Evolutionary conservation across 106 monocot genomes (phyloP).

Genomic region (Narthecium ossifragum): DNA sequence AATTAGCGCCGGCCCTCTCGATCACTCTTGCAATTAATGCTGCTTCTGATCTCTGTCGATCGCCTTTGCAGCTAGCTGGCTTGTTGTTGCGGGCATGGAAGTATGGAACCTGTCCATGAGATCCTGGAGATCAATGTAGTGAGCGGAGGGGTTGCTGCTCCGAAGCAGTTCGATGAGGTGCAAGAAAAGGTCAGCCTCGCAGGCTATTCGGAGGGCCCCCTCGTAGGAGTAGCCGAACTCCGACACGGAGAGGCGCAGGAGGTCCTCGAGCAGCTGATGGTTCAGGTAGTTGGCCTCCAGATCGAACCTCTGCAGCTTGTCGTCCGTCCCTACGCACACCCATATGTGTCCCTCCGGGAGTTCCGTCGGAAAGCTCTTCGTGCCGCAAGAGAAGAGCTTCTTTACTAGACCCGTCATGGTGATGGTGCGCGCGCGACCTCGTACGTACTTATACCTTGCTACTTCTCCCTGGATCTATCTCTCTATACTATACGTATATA

Average conservation of each 20-base stretch:
- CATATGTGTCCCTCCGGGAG: slow-evolving; percentile 24
- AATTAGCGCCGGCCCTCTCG: not conserved
- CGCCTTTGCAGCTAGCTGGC: not conserved
- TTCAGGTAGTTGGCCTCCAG: slow-evolving; percentile 26
- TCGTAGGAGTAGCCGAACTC: slow-evolving; percentile 29
- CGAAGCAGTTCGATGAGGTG: slow-evolving; percentile 13
- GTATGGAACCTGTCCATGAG: slow-evolving; percentile 6
- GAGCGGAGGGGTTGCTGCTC: slow-evolving; percentile 13
- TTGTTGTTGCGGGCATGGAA: not conserved
- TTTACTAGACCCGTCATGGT: slow-evolving; percentile 11
- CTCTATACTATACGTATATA: not conserved
- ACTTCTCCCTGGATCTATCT: not conserved
- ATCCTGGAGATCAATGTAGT: slow-evolving; percentile 16
- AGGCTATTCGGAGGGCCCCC: slow-evolving; percentile 23
- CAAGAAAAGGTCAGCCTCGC: slow-evolving; percentile 21
- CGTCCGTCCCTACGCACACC: slow-evolving; percentile 25
- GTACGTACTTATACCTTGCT: not conserved
- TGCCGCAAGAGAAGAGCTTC: slow-evolving; percentile 20
- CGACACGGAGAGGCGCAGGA: slow-evolving; percentile 17
- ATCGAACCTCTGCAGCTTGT: slow-evolving; percentile 13
- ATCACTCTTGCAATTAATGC: not conserved
- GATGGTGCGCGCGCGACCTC: not conserved
- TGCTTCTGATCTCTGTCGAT: not conserved
- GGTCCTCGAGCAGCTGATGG: slow-evolving; percentile 24
- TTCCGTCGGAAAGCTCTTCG: slow-evolving; percentile 2